Percentiles rank a stretch among this genome's conserved stretches.
Conservation (phyloP, 768 basidiomycete species). For the Lenzites betulinus region DNA sequence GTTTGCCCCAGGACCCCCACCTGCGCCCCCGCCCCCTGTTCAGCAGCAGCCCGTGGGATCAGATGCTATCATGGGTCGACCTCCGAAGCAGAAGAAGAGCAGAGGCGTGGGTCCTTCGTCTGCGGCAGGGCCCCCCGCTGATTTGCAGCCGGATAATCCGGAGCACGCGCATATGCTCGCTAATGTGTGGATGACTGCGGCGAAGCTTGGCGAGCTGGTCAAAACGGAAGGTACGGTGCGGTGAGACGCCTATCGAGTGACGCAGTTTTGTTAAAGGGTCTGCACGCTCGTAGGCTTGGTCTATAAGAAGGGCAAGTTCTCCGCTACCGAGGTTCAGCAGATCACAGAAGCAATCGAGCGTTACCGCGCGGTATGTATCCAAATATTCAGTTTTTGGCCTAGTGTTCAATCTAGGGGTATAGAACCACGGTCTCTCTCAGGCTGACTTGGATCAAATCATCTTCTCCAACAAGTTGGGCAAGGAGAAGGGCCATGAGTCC, state of each 20-base stretch:
- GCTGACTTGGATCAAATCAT: slow-evolving; percentile 64
- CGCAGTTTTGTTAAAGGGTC: not conserved
- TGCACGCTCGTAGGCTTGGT: slow-evolving; percentile 57
- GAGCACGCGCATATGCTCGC: slow-evolving; percentile 71
- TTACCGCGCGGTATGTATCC: slow-evolving; percentile 54
- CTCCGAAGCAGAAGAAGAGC: slow-evolving; percentile 35
- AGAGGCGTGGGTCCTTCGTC: not conserved
- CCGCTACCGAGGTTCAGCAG: slow-evolving; percentile 72
- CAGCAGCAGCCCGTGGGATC: slow-evolving; percentile 47
- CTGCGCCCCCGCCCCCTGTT: slow-evolving; percentile 38
- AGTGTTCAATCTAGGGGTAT: not conserved
- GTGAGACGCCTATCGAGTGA: not conserved
- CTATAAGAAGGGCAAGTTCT: slow-evolving; percentile 88
- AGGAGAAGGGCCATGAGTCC: slow-evolving; percentile 59
- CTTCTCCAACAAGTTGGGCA: slow-evolving; percentile 63
- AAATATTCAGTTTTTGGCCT: not conserved
- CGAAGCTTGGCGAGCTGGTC: slow-evolving; percentile 68
- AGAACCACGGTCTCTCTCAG: slow-evolving; percentile 55
- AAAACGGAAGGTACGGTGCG: slow-evolving; percentile 58
- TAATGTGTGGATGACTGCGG: slow-evolving; percentile 76
- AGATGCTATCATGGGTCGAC: slow-evolving; percentile 43
- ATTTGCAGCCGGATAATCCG: slow-evolving; percentile 38
- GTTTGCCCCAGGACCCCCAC: slow-evolving; percentile 29
- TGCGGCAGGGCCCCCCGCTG: slow-evolving; percentile 3
- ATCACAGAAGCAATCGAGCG: slow-evolving; percentile 63